phyloP scores from a whole-genome alignment of 169 alveolate species.

The Plasmodium malariae region DNA sequence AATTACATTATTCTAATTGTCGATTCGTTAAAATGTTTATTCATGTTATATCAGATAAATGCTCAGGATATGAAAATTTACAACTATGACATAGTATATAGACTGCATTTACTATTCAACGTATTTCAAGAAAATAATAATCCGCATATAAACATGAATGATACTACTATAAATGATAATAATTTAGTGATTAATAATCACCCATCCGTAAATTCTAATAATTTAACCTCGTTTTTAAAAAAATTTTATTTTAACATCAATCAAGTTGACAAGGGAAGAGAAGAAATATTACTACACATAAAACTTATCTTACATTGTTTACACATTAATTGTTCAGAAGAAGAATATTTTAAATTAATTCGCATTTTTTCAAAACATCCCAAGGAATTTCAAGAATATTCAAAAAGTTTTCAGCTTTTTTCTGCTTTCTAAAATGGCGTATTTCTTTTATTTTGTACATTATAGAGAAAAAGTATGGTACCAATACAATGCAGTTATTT shows the following conservation, averaged over 20 bases:
- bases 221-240: constrained; percentile 26
- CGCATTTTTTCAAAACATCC: constrained; percentile 44
- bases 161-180: neutral
- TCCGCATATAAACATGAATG: neutral
- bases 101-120: constrained; percentile 57
- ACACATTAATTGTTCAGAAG: neutral
- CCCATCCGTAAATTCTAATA: neutral
- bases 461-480: no score
- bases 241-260: constrained; percentile 35
- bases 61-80: constrained; percentile 35
- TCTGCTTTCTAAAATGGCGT: constrained; percentile 19
- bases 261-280: constrained; percentile 20
- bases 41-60: constrained; percentile 34
- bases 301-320: constrained; percentile 51
- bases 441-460: neutral
- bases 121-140: constrained; percentile 24
- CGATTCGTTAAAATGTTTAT: constrained; percentile 48
- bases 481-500: no score
- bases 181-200: neutral
- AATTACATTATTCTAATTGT: constrained; percentile 30
- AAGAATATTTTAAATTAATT: constrained; percentile 23
- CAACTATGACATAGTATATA: constrained; percentile 47
- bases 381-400: constrained; percentile 25
- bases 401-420: constrained; percentile 41
- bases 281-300: constrained; percentile 32